A percentile compares a stretch with the other conserved stretches of the same genome.
phyloP scores from a whole-genome alignment of 257 asterid genomes.

The Petunia axillaris region DNA sequence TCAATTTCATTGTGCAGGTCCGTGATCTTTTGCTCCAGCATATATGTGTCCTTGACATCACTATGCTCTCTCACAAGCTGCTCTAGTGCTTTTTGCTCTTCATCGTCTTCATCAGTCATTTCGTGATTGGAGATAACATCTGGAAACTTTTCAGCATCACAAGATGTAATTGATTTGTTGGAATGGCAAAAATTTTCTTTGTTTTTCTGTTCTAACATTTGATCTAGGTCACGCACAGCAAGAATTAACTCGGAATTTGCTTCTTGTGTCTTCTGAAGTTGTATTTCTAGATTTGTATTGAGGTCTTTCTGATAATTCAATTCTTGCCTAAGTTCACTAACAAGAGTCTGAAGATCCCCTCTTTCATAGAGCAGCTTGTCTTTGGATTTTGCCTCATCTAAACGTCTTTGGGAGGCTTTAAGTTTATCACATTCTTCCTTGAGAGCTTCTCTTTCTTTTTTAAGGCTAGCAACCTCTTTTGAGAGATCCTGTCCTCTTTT shows the following conservation, averaged over 20 bases:
- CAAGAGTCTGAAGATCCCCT: conserved; percentile 55
- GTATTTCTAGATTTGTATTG: conserved; percentile 71
- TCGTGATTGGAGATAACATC: conserved; percentile 33
- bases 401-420: conserved; percentile 41
- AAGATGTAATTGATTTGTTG: conserved; percentile 31
- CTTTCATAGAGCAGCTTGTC: conserved; percentile 46
- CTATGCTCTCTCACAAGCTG: conserved; percentile 75
- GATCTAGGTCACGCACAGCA: conserved; percentile 90
- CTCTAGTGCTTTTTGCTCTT: conserved; percentile 80
- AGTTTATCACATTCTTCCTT: conserved; percentile 65
- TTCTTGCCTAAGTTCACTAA: conserved; percentile 86
- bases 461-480: conserved; percentile 62
- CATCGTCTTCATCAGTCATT: conserved; percentile 53
- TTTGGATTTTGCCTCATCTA: conserved; percentile 45
- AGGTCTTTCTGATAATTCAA: conserved; percentile 72
- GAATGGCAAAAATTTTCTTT: conserved; percentile 41
- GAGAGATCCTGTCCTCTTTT: conserved; percentile 80
- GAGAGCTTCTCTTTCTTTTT: conserved; percentile 76
- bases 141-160: conserved; percentile 26
- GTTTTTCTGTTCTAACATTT: conserved; percentile 77
- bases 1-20: conserved; percentile 74
- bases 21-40: conserved; percentile 74
- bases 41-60: conserved; percentile 59
- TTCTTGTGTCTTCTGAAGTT: conserved; percentile 86
- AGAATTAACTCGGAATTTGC: conserved; percentile 88